Evolutionary conservation across 768 basidiomycete genomes (phyloP), one percentile per base, ranked within the genome.

Genomic region (Trametes punicea): DNA sequence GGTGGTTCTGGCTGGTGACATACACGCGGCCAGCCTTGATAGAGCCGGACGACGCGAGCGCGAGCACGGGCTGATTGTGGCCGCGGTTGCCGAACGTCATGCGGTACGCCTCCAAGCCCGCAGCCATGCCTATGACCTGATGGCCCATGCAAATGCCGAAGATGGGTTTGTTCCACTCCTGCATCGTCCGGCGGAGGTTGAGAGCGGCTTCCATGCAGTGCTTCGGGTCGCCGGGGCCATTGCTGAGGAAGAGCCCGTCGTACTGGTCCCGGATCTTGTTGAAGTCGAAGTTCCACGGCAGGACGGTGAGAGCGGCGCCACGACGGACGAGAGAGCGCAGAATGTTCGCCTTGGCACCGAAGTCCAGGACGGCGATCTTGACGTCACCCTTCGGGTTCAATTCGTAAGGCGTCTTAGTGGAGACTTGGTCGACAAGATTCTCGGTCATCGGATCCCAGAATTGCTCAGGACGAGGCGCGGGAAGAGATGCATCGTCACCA

Each of bases 71-170:
- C 70, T 99, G 97, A 70, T 99, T 99, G 72, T 99, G 97, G 16
- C 97, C 97, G 62, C 97, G 88, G 71, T 99, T 98, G n/a, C 97
- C 97, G 69, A 98, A 99, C 9, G 88, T 93, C 97, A 99, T 99
- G 41, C 97, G 82, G 72, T 98, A 98, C 18, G 95, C 93, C 63
- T 97, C 95, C 51, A 98, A 72, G 20, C 97, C 96, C 21, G 94
- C 96, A 25, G 96, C 97, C 80, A 99, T 90, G 46, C 96, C 97
- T 63, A 99, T 90, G 64, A 99, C 82, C 73, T 98, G 96, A 69
- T 98, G 93, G 47, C 96, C 97, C 97, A 99, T 98, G 73, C 97
- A 99, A 63, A 99, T 95, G 51, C 97, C 97, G 63, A 98, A 98
- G 36, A 98, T 80, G 10, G 97, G 97, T 69, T 85, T 92, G 68